These are phyloP conservation scores for Melocanna baccifera DNA, from an alignment of 176 grass and related monocot genomes.

Conservation along the genomic window DNA sequence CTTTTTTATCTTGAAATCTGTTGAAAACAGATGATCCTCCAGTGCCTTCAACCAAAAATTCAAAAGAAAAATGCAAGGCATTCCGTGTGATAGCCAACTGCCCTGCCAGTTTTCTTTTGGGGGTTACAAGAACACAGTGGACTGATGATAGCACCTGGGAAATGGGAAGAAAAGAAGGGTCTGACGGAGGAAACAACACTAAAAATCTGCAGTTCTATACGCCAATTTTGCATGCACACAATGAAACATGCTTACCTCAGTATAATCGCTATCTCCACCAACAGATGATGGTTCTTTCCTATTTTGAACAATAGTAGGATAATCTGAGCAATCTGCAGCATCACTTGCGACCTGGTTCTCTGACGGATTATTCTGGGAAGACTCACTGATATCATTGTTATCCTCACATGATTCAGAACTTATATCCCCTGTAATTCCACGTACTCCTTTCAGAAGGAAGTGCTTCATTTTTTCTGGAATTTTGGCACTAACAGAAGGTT, in stretches of 20 bases:
- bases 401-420: conserved; percentile 61
- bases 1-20: conserved; percentile 62
- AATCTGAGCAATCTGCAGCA: conserved; percentile 47
- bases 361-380: conserved; percentile 34
- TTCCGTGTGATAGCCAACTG: conserved; percentile 67
- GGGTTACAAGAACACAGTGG: conserved; percentile 83
- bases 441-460: conserved; percentile 80
- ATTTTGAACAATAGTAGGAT: conserved; percentile 59
- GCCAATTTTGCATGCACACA: not conserved
- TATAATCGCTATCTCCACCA: conserved; percentile 49
- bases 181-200: conserved; percentile 8
- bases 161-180: conserved; percentile 26
- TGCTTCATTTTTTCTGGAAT: conserved; percentile 89
- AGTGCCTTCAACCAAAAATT: conserved; percentile 93
- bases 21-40: conserved; percentile 91
- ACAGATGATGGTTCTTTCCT: conserved; percentile 63
- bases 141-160: conserved; percentile 66
- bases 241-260: conserved; percentile 48
- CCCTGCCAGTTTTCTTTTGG: conserved; percentile 91
- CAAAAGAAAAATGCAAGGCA: conserved; percentile 84
- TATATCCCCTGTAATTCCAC: conserved; percentile 70
- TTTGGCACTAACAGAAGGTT: conserved; percentile 41
- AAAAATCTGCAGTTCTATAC: not conserved
- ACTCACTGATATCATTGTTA: conserved; percentile 40
- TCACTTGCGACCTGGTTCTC: conserved; percentile 48